Conservation (phyloP, 805 yeast species). For the Ogataea trehaloabstinens region DNA sequence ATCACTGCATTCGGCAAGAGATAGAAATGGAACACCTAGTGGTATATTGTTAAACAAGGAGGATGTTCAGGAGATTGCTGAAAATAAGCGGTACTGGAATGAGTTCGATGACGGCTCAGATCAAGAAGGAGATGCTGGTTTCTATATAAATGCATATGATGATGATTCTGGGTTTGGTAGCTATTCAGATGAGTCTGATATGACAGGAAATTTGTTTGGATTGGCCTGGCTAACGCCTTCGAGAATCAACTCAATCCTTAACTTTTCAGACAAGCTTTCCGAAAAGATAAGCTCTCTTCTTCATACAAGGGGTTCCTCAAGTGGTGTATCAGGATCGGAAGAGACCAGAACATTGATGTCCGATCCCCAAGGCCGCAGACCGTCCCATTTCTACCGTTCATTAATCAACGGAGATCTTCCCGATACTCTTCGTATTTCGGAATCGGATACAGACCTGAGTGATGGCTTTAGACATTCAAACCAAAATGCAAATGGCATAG, state of each 20-base stretch:
- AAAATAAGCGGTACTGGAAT: slow-evolving; percentile 53
- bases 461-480: slow-evolving; percentile 3
- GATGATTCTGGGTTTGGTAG: slow-evolving; percentile 19
- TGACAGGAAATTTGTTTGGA: slow-evolving; percentile 18
- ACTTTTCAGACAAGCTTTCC: slow-evolving; percentile 21
- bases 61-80: slow-evolving; percentile 18
- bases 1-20: slow-evolving; percentile 1
- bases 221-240: slow-evolving; percentile 20
- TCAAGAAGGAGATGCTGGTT: slow-evolving; percentile 37
- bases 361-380: not conserved
- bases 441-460: slow-evolving; percentile 18
- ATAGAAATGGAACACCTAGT: slow-evolving; percentile 1
- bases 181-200: slow-evolving; percentile 1
- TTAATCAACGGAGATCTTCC: slow-evolving; percentile 7
- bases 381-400: slow-evolving; percentile 13
- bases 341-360: not conserved
- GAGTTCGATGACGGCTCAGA: slow-evolving; percentile 66
- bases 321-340: not conserved
- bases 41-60: slow-evolving; percentile 34
- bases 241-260: slow-evolving; percentile 23
- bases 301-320: not conserved
- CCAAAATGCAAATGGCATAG: not conserved
- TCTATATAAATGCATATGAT: slow-evolving; percentile 38
- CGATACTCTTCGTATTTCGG: slow-evolving; percentile 5
- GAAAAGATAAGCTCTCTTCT: slow-evolving; percentile 4